Conservation (phyloP, 2,329 filamentous ascomycete species). For the Delphinella strobiligena region DNA sequence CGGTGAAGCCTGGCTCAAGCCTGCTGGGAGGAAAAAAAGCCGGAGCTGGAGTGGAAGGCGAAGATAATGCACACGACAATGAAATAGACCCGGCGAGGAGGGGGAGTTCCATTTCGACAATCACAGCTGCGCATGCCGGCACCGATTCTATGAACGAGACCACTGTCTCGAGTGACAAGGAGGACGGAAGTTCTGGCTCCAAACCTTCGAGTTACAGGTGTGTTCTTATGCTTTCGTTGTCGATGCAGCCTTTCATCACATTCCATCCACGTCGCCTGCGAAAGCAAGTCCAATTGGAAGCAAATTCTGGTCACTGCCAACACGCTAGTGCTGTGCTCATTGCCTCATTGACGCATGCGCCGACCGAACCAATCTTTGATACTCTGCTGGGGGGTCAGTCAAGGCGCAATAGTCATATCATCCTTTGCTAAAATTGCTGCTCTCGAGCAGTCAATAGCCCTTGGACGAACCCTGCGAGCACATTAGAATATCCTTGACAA, state of each 20-base stretch:
- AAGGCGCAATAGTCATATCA: no score
- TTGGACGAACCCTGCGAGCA: not conserved
- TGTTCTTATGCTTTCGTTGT: conserved; percentile 10
- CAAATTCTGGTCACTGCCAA: no score
- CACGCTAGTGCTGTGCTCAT: no score
- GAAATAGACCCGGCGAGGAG: conserved; percentile 22
- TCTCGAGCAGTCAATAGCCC: no score
- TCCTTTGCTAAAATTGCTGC: no score
- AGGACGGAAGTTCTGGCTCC: conserved; percentile 14
- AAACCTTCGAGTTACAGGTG: conserved; percentile 32
- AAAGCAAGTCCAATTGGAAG: no score
- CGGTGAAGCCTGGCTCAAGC: conserved; percentile 36
- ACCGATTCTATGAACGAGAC: conserved; percentile 17
- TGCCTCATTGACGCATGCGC: no score
- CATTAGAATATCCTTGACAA: no score
- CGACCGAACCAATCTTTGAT: no score
- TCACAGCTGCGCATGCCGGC: conserved; percentile 16
- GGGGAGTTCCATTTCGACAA: conserved; percentile 27
- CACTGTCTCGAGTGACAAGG: conserved; percentile 18
- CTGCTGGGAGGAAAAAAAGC: conserved; percentile 24
- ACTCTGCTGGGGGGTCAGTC: no score
- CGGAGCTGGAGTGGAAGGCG: conserved; percentile 1
- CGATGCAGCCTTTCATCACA: no score
- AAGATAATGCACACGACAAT: conserved; percentile 13
- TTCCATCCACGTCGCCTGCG: no score